Conservation (phyloP, 306 rosid genomes). For the Pyrus pyrifolia region DNA sequence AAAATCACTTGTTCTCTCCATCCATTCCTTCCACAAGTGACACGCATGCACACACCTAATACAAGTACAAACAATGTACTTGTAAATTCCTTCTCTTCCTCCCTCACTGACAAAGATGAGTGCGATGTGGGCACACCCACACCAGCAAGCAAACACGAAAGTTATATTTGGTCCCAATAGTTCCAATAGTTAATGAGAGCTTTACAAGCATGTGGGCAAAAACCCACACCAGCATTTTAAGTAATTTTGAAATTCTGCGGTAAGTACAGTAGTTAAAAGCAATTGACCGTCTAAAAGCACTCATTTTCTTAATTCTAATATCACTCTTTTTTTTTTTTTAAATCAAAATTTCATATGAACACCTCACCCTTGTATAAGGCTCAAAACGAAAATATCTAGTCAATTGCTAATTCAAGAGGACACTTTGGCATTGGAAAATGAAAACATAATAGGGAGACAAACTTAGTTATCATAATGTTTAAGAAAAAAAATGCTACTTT, state of each 20-base stretch:
- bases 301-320: too few relatives aligned
- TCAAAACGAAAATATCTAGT: too few relatives aligned
- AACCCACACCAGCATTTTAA: background rate
- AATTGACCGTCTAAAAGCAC: background rate
- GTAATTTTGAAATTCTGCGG: background rate
- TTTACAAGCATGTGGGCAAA: background rate
- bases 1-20: background rate
- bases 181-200: background rate
- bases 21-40: background rate
- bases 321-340: too few relatives aligned
- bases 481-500: background rate
- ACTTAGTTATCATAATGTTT: background rate
- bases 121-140: background rate
- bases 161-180: background rate
- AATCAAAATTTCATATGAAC: background rate
- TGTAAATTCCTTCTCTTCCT: too few relatives aligned
- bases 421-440: background rate
- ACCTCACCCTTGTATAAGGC: too few relatives aligned
- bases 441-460: background rate
- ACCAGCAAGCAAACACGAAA: background rate
- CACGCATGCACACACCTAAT: too few relatives aligned
- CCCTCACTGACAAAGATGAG: too few relatives aligned
- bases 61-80: too few relatives aligned
- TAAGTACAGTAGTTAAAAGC: background rate
- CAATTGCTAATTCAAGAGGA: too few relatives aligned